Evolutionary conservation across 768 basidiomycete genomes (phyloP).

Genomic region (Tulasnella sp.): DNA sequence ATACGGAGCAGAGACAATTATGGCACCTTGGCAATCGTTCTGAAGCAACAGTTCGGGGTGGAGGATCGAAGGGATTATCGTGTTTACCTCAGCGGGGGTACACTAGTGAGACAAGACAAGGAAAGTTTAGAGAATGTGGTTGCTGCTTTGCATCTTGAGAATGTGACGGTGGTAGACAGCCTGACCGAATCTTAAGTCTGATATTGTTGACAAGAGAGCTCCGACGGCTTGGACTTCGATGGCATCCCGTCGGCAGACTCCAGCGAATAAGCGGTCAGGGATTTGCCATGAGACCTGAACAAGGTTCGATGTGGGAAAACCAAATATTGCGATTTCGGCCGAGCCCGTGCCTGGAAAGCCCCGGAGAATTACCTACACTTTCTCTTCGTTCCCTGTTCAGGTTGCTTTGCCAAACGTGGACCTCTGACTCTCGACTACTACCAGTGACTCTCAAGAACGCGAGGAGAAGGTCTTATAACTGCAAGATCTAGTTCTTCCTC

Average conservation of each 20-base stretch:
- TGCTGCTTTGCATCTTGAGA: background rate
- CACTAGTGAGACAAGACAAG: background rate
- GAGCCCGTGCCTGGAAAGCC: conserved; percentile 8
- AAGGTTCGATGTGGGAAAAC: background rate
- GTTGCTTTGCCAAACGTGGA: background rate
- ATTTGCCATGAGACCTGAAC: background rate
- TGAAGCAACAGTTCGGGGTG: background rate
- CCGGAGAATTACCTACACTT: conserved; percentile 12
- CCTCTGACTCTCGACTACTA: conserved; percentile 11
- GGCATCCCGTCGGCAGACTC: background rate
- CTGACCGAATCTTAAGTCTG: too few relatives aligned
- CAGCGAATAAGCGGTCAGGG: background rate
- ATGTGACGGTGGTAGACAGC: background rate
- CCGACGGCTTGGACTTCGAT: too few relatives aligned
- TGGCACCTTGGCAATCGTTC: background rate
- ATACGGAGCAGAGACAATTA: background rate
- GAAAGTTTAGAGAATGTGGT: background rate
- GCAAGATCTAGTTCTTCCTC: background rate
- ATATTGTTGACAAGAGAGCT: background rate
- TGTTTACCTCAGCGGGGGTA: background rate
- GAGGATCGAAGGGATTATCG: background rate
- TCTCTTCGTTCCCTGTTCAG: background rate
- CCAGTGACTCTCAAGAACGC: conserved; percentile 19
- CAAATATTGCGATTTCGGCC: conserved; percentile 12
- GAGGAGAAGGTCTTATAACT: background rate